phyloP scores from a whole-genome alignment of 495 filamentous ascomycete species.

The Bombardia bombarda region DNA sequence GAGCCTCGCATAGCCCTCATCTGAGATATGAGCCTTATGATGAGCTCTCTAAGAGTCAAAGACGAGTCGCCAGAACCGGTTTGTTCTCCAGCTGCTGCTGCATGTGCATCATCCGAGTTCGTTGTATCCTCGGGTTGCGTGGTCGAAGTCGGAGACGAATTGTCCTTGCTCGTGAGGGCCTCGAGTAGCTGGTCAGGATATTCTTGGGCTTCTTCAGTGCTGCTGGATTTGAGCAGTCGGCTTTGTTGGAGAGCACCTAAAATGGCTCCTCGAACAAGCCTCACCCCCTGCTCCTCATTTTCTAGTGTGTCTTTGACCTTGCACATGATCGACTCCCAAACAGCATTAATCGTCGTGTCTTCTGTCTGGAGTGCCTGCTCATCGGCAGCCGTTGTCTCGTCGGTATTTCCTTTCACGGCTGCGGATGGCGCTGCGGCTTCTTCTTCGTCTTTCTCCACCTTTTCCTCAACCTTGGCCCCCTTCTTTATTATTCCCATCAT shows the following conservation, averaged over 20 bases:
- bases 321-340: constrained; percentile 46
- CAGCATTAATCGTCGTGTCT: constrained; percentile 14
- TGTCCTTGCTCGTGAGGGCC: constrained; percentile 23
- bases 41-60: too few species aligned
- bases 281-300: constrained; percentile 42
- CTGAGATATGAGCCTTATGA: too few species aligned
- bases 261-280: constrained; percentile 33
- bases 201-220: constrained; percentile 24
- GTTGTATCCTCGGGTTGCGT: too few species aligned
- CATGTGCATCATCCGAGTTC: too few species aligned
- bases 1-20: too few species aligned
- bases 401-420: constrained; percentile 4
- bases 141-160: too few species aligned
- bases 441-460: constrained; percentile 7
- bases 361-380: constrained; percentile 13
- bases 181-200: constrained; percentile 34
- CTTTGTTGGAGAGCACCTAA: constrained; percentile 36
- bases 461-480: constrained; percentile 17
- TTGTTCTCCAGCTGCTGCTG: too few species aligned
- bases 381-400: not conserved
- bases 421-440: not conserved
- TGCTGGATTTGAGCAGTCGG: constrained; percentile 29
- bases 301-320: constrained; percentile 48
- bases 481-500: constrained; percentile 41
- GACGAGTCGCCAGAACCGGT: too few species aligned